A percentile compares a stretch with the other conserved stretches of the same genome.
Evolutionary conservation across 257 asterid species (phyloP).

Genomic region (Verbena officinalis): DNA sequence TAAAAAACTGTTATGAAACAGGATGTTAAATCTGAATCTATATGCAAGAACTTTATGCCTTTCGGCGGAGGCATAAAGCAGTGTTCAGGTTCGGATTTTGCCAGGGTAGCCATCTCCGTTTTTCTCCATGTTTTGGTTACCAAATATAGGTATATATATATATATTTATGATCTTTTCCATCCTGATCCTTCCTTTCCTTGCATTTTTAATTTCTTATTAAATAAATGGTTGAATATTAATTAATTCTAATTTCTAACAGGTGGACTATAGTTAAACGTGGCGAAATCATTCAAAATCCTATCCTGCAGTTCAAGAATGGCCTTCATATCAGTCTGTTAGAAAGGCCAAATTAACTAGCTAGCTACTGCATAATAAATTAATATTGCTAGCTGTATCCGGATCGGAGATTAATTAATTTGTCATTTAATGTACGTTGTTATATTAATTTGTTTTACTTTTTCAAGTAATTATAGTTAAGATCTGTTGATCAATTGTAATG

Average conservation of each 20-base stretch:
- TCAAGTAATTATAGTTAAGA: too few relatives aligned
- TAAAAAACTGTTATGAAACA: neutral
- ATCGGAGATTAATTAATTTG: too few relatives aligned
- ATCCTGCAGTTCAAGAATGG: conserved; percentile 28
- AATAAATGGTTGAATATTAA: too few relatives aligned
- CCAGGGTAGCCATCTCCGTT: conserved; percentile 27
- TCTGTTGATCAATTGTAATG: too few relatives aligned
- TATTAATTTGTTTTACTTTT: too few relatives aligned
- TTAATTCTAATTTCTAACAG: neutral
- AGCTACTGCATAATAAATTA: too few relatives aligned
- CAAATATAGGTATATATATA: conserved; percentile 30
- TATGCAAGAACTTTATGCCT: conserved; percentile 32
- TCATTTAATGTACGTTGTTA: too few relatives aligned
- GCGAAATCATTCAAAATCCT: conserved; percentile 27
- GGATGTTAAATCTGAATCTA: conserved; percentile 26
- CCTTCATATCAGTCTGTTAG: neutral
- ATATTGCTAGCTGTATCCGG: too few relatives aligned
- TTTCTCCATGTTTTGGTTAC: conserved; percentile 39
- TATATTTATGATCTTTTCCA: neutral
- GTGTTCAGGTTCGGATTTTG: conserved; percentile 39
- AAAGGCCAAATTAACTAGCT: neutral
- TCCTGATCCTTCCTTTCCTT: too few relatives aligned
- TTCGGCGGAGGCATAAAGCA: conserved; percentile 43
- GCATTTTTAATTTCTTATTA: too few relatives aligned
- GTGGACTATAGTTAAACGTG: conserved; percentile 32